Percentiles rank a stretch among this genome's conserved stretches.
phyloP scores from a whole-genome alignment of 2,329 filamentous ascomycete species.

The Fusarium guadeloupense region DNA sequence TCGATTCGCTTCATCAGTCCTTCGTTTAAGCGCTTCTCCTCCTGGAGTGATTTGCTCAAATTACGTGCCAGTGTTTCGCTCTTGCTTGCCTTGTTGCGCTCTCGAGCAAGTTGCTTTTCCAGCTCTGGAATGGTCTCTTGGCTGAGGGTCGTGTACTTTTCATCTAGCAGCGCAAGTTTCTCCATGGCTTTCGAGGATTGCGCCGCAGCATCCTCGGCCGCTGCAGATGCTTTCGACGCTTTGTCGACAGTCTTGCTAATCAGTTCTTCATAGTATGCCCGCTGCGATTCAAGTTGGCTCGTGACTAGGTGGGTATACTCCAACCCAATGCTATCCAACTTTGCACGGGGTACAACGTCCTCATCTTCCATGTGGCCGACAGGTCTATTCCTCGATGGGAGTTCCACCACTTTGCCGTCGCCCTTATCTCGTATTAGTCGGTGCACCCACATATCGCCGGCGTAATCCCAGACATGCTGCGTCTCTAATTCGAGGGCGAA shows the following conservation, averaged over 20 bases:
- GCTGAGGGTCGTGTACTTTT: slow-evolving; percentile 56
- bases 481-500: slow-evolving; percentile 94
- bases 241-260: slow-evolving; percentile 91
- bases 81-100: slow-evolving; percentile 73
- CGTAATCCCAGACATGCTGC: slow-evolving; percentile 98
- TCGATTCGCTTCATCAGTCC: slow-evolving; percentile 85
- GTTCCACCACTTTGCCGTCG: slow-evolving; percentile 89
- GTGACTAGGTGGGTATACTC: slow-evolving; percentile 96
- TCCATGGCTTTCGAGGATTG: slow-evolving; percentile 60
- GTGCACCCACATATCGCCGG: slow-evolving; percentile 94
- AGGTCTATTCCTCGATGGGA: slow-evolving; percentile 67
- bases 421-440: slow-evolving; percentile 93
- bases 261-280: slow-evolving; percentile 93
- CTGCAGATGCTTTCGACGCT: slow-evolving; percentile 75
- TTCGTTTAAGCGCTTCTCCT: slow-evolving; percentile 86
- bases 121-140: slow-evolving; percentile 70
- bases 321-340: slow-evolving; percentile 80
- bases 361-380: slow-evolving; percentile 56
- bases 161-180: slow-evolving; percentile 62
- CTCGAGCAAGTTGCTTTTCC: slow-evolving; percentile 76
- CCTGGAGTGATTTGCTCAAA: slow-evolving; percentile 78
- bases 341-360: slow-evolving; percentile 76
- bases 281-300: slow-evolving; percentile 90
- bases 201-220: slow-evolving; percentile 69
- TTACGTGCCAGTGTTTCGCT: slow-evolving; percentile 79